Evolutionary conservation across 2,329 filamentous ascomycete genomes (phyloP).

Genomic region (Alternaria rosae): DNA sequence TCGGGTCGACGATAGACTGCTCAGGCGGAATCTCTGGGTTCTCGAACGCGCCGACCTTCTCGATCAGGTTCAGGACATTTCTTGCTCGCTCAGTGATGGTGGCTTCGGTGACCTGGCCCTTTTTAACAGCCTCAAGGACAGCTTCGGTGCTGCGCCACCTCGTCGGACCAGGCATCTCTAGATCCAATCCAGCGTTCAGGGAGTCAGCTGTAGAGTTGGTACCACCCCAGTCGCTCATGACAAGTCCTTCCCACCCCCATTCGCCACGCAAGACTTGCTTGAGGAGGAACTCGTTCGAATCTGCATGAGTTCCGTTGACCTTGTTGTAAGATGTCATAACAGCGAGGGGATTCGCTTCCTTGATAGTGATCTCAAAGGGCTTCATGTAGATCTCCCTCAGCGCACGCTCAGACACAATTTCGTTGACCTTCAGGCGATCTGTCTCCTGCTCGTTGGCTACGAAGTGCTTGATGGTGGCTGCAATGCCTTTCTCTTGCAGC

Average conservation of each 20-base stretch:
- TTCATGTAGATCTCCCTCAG: conserved; percentile 63
- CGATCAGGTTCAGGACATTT: conserved; percentile 67
- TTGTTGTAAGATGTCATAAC: conserved; percentile 80
- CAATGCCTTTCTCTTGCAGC: conserved; percentile 70
- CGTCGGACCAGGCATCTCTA: conserved; percentile 56
- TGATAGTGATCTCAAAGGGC: conserved; percentile 73
- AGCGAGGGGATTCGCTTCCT: conserved; percentile 70
- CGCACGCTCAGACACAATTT: conserved; percentile 64
- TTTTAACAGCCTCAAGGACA: conserved; percentile 54
- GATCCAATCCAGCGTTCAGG: conserved; percentile 47
- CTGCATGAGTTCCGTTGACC: conserved; percentile 73
- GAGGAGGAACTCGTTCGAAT: conserved; percentile 71
- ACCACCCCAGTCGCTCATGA: conserved; percentile 69
- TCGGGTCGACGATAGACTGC: conserved; percentile 68
- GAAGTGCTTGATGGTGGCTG: conserved; percentile 78
- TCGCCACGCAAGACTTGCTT: conserved; percentile 72
- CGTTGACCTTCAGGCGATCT: conserved; percentile 67
- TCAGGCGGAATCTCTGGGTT: conserved; percentile 65
- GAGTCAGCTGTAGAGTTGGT: conserved; percentile 47
- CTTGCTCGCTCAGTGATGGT: conserved; percentile 41
- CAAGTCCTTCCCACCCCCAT: conserved; percentile 75
- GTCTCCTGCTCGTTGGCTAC: conserved; percentile 73
- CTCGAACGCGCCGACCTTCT: conserved; percentile 67
- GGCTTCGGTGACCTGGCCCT: conserved; percentile 58
- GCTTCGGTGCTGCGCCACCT: conserved; percentile 75